A percentile compares a stretch with the other conserved stretches of the same genome.
These are phyloP conservation scores for Crithidia acanthocephali DNA, from an alignment of 208 protist genomes.

Conservation along the genomic window DNA sequence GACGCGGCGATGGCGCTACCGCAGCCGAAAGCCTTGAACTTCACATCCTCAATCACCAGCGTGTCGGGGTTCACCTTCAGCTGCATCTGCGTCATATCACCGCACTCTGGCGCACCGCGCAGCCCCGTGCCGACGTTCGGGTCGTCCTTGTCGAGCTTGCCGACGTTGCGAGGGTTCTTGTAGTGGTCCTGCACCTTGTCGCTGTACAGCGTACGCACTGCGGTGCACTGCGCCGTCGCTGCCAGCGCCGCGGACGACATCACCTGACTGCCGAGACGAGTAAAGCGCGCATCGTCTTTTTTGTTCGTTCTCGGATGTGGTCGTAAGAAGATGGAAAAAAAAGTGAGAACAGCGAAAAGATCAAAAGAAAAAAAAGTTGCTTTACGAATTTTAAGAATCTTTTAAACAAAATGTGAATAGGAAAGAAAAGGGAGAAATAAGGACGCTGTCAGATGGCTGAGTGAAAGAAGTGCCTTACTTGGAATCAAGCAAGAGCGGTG, in stretches of 20 bases:
- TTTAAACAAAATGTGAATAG: conserved; percentile 13
- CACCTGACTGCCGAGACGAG: conserved; percentile 12
- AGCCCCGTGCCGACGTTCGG: conserved; percentile 98
- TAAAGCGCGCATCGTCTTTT: conserved; percentile 20
- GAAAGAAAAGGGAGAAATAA: background rate
- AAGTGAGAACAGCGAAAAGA: background rate
- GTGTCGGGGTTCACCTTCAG: conserved; percentile 94
- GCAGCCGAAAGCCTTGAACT: conserved; percentile 99
- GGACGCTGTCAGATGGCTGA: background rate
- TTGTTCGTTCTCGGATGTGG: background rate
- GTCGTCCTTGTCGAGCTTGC: conserved; percentile 96
- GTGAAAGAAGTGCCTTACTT: background rate
- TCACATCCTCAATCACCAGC: conserved; percentile 94
- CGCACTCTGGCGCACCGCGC: conserved; percentile 98
- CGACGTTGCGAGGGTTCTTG: conserved; percentile 98
- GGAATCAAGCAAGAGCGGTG: background rate
- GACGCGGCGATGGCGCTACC: conserved; percentile 98
- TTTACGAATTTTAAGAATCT: background rate
- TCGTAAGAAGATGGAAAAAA: background rate
- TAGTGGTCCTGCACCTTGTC: conserved; percentile 99
- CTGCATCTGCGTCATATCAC: conserved; percentile 99
- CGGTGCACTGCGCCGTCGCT: conserved; percentile 14
- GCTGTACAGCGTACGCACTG: conserved; percentile 92
- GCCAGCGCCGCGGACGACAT: conserved; percentile 18
- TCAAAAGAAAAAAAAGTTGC: conserved; percentile 5